Conservation (phyloP, 1,284 basidiomycete genomes). For the Cryptococcus wingfieldii region DNA sequence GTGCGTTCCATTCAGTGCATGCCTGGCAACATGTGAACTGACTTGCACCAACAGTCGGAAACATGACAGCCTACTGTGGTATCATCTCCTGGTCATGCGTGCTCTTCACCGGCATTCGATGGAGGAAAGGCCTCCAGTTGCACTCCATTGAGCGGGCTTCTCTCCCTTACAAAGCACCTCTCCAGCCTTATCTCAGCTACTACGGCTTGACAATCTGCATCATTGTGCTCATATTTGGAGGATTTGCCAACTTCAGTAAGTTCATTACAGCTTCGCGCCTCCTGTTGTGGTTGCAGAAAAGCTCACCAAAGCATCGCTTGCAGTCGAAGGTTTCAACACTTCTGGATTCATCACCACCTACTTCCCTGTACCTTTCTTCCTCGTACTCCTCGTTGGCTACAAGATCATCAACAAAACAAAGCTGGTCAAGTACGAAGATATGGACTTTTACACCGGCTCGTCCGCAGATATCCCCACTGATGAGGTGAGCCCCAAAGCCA, state of each 20-base stretch:
- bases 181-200: constrained; percentile 35
- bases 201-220: constrained; percentile 58
- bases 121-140: constrained; percentile 55
- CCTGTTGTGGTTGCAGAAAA: background rate
- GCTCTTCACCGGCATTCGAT: background rate
- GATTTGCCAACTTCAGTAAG: constrained; percentile 58
- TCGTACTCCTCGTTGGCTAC: constrained; percentile 58
- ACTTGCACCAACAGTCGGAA: background rate
- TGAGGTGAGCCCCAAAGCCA: no score
- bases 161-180: constrained; percentile 61
- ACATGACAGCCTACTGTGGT: constrained; percentile 3
- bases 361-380: constrained; percentile 51
- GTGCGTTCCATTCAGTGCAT: background rate
- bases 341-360: constrained; percentile 60
- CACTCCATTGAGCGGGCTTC: constrained; percentile 62
- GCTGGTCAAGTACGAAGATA: background rate
- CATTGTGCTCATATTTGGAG: constrained; percentile 63
- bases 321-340: constrained; percentile 47
- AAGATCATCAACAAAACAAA: constrained; percentile 2
- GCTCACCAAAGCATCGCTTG: background rate
- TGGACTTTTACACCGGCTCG: background rate
- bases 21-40: background rate
- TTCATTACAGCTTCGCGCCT: constrained; percentile 11
- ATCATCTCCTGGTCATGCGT: constrained; percentile 3
- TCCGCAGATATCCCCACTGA: no score